Percentiles rank a stretch among this genome's conserved stretches.
phyloP scores from a whole-genome alignment of 1,284 basidiomycete genomes.

The Puccinia coronata region DNA sequence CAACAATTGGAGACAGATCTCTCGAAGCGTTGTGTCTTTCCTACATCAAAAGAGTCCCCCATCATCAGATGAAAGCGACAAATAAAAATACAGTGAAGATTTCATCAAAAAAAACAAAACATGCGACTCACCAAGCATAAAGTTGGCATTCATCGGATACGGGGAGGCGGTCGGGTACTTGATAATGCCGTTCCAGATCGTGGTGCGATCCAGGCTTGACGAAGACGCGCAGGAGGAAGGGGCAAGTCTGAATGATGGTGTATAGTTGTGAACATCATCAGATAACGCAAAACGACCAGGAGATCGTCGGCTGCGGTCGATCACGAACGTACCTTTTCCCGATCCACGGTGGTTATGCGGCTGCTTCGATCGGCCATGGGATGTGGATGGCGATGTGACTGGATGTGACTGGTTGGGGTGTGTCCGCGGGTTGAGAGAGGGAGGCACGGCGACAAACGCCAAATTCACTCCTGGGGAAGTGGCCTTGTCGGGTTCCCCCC shows the following conservation, averaged over 20 bases:
- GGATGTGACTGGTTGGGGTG: no score
- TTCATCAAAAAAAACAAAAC: neutral
- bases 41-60: neutral
- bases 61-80: neutral
- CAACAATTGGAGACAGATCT: slow-evolving; percentile 39
- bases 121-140: slow-evolving; percentile 42
- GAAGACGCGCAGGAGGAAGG: slow-evolving; percentile 43
- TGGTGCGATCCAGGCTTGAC: slow-evolving; percentile 40
- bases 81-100: neutral
- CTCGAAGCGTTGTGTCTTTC: slow-evolving; percentile 47
- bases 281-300: neutral
- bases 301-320: neutral
- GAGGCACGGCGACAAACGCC: no score
- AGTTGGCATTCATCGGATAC: slow-evolving; percentile 30
- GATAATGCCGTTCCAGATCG: slow-evolving; percentile 39
- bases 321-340: slow-evolving; percentile 29
- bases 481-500: no score
- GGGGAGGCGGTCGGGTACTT: slow-evolving; percentile 29
- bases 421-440: no score
- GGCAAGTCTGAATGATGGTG: slow-evolving; percentile 36
- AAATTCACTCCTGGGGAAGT: no score
- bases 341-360: slow-evolving; percentile 29
- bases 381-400: no score
- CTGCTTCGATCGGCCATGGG: slow-evolving; percentile 21
- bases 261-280: no score